A percentile compares a stretch with the other conserved stretches of the same genome.
These are phyloP conservation scores for Eudorina sp. DNA, from an alignment of 139 green algal species.

Conservation along the genomic window DNA sequence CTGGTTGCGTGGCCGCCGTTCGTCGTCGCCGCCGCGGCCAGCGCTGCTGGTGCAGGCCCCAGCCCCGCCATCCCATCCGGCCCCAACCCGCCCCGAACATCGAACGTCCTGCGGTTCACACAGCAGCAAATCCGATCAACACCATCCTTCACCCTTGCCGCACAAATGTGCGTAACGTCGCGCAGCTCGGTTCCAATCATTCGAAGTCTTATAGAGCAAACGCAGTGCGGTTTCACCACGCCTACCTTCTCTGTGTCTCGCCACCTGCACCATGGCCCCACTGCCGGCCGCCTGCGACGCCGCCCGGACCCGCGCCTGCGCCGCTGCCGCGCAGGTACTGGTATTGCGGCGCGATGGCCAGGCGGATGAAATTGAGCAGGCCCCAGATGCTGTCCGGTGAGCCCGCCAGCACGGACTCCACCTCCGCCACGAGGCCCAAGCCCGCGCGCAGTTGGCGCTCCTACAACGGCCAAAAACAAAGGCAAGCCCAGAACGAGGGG, in stretches of 20 bases:
- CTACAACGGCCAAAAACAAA: too few species aligned
- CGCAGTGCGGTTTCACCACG: too few species aligned
- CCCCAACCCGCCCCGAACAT: constrained; percentile 14
- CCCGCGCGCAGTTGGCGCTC: constrained; percentile 50
- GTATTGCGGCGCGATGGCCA: background rate
- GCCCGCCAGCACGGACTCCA: constrained; percentile 56
- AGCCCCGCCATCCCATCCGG: background rate
- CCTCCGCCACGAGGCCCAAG: constrained; percentile 43
- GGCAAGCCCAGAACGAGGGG: too few species aligned
- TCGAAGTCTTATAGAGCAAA: too few species aligned
- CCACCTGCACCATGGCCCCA: too few species aligned
- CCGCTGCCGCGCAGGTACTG: background rate
- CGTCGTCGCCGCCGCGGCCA: background rate
- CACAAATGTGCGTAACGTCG: too few species aligned
- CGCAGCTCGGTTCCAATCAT: too few species aligned
- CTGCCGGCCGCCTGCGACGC: background rate
- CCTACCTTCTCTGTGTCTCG: too few species aligned
- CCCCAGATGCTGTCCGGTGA: constrained; percentile 43
- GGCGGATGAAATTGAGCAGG: constrained; percentile 55
- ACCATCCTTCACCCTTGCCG: too few species aligned
- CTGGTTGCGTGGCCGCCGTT: background rate
- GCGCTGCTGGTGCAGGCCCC: background rate
- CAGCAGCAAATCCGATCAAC: background rate
- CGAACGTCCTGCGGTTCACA: background rate
- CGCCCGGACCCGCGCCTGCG: background rate